phyloP scores from a whole-genome alignment of 2,329 filamentous ascomycete species.

The Beauveria varroae region DNA sequence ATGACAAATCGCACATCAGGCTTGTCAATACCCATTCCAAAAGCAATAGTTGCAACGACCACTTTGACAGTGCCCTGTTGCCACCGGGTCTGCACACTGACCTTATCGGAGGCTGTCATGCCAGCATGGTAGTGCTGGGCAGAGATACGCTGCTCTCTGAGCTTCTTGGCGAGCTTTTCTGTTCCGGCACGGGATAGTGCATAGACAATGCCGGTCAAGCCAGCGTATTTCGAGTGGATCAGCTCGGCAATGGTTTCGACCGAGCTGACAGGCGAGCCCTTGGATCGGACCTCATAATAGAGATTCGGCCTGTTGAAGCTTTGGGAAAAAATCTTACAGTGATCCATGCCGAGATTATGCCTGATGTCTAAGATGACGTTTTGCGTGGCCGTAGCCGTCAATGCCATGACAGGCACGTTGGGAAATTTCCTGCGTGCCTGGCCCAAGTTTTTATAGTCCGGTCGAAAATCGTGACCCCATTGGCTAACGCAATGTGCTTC shows the following conservation, averaged over 20 bases:
- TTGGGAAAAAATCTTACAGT: conserved; percentile 74
- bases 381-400: conserved; percentile 90
- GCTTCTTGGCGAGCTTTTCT: conserved; percentile 67
- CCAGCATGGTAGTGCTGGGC: conserved; percentile 83
- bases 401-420: conserved; percentile 81
- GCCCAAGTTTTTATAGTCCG: conserved; percentile 86
- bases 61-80: conserved; percentile 74
- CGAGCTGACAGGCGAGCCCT: conserved; percentile 48
- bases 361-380: conserved; percentile 90
- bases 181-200: conserved; percentile 79
- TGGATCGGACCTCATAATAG: conserved; percentile 74
- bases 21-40: conserved; percentile 99
- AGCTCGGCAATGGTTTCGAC: conserved; percentile 48
- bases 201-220: conserved; percentile 85
- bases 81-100: conserved; percentile 70
- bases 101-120: conserved; percentile 61
- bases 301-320: conserved; percentile 98
- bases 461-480: conserved; percentile 97
- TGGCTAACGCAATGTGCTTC: conserved; percentile 99
- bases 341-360: conserved; percentile 76
- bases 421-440: conserved; percentile 64
- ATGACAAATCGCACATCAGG: conserved; percentile 94
- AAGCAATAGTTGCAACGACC: conserved; percentile 96
- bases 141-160: conserved; percentile 58
- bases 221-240: conserved; percentile 62